These are phyloP conservation scores for Waltiozyma sp. DNA, from an alignment of 1,139 yeast genomes.

Conservation along the genomic window DNA sequence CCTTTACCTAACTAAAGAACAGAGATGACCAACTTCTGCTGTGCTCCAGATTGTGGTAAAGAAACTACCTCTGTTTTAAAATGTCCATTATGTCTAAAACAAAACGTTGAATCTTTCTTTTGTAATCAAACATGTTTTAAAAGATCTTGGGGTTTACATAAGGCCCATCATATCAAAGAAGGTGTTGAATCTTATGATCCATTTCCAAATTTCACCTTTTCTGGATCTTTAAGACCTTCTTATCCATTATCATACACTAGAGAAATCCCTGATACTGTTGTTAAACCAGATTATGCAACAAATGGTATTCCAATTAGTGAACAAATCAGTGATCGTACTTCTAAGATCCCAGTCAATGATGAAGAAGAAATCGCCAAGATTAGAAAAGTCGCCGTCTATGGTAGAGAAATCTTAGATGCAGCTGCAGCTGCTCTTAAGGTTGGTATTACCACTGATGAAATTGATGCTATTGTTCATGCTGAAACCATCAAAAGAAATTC, in stretches of 20 bases:
- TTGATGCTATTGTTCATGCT: conserved; percentile 76
- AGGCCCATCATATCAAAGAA: conserved; percentile 35
- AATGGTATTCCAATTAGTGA: conserved; percentile 77
- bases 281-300: conserved; percentile 73
- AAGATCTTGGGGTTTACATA: conserved; percentile 55
- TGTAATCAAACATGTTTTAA: conserved; percentile 85
- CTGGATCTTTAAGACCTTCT: conserved; percentile 65
- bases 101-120: conserved; percentile 49
- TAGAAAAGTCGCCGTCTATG: conserved; percentile 62
- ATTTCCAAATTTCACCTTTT: conserved; percentile 63
- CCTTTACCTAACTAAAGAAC: too few relatives aligned
- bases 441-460: conserved; percentile 88
- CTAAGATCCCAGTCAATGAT: conserved; percentile 50
- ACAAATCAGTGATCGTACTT: conserved; percentile 58
- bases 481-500: conserved; percentile 85
- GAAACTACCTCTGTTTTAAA: conserved; percentile 63
- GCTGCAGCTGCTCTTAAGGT: conserved; percentile 79
- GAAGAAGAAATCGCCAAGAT: conserved; percentile 64
- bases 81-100: conserved; percentile 87
- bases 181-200: conserved; percentile 58
- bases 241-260: conserved; percentile 77
- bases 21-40: conserved; percentile 12
- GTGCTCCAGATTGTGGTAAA: conserved; percentile 79
- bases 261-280: conserved; percentile 59
- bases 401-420: conserved; percentile 77